These are phyloP conservation scores for Areca catechu DNA, from an alignment of 176 grass and related monocot species.

Conservation along the genomic window DNA sequence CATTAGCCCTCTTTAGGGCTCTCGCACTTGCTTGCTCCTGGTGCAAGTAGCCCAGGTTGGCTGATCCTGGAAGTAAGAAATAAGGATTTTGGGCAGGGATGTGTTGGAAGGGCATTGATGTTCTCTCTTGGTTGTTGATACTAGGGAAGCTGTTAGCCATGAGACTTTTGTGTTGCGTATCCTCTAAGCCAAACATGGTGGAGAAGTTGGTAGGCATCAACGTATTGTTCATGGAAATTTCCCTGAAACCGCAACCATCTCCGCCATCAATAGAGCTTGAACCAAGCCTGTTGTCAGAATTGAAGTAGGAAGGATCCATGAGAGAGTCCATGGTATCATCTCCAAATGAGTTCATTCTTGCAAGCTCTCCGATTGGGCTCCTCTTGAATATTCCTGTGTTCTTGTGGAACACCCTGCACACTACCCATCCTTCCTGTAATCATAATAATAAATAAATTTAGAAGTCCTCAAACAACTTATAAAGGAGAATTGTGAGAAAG, in stretches of 20 bases:
- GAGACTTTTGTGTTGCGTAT: not conserved
- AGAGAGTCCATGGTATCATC: conserved; percentile 26
- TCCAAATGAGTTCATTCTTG: conserved; percentile 27
- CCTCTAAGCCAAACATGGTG: not conserved
- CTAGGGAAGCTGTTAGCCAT: not conserved
- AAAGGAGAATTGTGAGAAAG: not conserved
- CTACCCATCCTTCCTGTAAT: conserved; percentile 51
- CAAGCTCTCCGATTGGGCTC: conserved; percentile 17
- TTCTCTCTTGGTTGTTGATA: not conserved
- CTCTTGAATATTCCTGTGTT: conserved; percentile 16
- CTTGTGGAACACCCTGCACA: conserved; percentile 51
- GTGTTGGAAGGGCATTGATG: not conserved
- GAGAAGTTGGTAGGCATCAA: not conserved
- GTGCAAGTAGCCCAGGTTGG: not conserved
- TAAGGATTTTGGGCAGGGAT: not conserved
- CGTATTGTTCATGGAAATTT: not conserved
- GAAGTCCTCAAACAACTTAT: not conserved
- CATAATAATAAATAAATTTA: not conserved
- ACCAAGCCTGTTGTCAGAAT: conserved; percentile 7
- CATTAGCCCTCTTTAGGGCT: not conserved
- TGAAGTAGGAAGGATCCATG: conserved; percentile 19
- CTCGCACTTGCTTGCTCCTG: not conserved
- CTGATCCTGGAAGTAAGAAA: not conserved
- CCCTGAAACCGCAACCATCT: not conserved
- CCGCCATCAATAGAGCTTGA: not conserved